These are phyloP conservation scores for Panaeolus papilionaceus DNA, from an alignment of 768 basidiomycete species.

Conservation along the genomic window DNA sequence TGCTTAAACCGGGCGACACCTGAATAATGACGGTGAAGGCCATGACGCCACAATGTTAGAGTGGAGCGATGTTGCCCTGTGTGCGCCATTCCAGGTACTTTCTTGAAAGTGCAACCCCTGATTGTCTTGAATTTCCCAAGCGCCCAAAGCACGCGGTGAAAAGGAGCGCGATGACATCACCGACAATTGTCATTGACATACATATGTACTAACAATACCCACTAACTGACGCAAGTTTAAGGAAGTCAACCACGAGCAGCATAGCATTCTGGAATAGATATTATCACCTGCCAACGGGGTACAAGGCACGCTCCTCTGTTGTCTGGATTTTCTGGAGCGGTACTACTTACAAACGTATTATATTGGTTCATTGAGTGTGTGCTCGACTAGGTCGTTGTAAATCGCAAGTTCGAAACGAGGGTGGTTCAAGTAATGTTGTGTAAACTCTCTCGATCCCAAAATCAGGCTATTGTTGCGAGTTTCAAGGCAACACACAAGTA, in stretches of 20 bases:
- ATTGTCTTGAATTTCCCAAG: not conserved
- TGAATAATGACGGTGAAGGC: no score
- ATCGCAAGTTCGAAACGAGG: not conserved
- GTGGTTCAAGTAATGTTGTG: not conserved
- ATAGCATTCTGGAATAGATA: not conserved
- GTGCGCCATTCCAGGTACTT: not conserved
- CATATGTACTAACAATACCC: not conserved
- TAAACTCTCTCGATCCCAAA: not conserved
- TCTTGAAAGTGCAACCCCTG: not conserved
- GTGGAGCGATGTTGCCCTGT: not conserved
- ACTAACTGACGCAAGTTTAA: not conserved
- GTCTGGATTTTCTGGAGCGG: not conserved
- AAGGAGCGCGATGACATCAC: not conserved
- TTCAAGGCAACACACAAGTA: not conserved
- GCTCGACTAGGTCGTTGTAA: not conserved
- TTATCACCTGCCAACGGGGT: no score
- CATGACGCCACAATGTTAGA: no score
- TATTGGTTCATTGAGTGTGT: not conserved
- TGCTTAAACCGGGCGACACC: no score
- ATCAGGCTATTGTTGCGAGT: not conserved
- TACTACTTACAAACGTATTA: not conserved
- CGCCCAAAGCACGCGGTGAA: not conserved
- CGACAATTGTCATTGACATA: not conserved
- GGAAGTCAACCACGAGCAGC: not conserved
- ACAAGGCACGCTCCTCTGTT: not conserved